Evolutionary conservation across 768 basidiomycete species (phyloP).

Genomic region (Boletus vinaceobasis): DNA sequence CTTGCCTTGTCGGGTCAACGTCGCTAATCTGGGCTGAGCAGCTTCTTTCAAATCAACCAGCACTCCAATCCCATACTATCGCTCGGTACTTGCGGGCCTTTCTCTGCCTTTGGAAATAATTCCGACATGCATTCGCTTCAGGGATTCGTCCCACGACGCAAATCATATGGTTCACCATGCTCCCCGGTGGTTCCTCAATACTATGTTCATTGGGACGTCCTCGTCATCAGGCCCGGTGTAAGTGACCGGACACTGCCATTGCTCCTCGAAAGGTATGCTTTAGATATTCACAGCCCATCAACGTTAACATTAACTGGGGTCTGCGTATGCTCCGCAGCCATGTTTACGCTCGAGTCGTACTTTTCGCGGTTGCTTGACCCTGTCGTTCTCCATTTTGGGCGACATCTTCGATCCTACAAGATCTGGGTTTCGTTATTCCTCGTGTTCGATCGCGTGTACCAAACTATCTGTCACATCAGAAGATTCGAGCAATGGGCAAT

Average conservation of each 20-base stretch:
- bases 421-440: not conserved
- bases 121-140: not conserved
- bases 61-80: not conserved
- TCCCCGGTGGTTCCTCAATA: not conserved
- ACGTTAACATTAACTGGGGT: not conserved
- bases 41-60: not conserved
- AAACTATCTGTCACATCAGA: not conserved
- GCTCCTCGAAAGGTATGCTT: not conserved
- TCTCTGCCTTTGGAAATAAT: not conserved
- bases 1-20: not conserved
- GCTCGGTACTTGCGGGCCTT: not conserved
- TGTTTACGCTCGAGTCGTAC: not conserved
- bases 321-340: not conserved
- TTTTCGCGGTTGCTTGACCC: not conserved
- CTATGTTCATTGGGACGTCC: not conserved
- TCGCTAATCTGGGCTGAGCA: not conserved
- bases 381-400: constrained; percentile 5
- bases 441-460: not conserved
- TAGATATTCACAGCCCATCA: not conserved
- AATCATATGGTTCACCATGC: not conserved
- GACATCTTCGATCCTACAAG: not conserved
- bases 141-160: not conserved
- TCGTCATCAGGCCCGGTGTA: not conserved
- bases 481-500: not conserved
- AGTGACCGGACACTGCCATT: not conserved